Conservation (phyloP, 2,329 filamentous ascomycete species). For the Coniochaeta sp. region DNA sequence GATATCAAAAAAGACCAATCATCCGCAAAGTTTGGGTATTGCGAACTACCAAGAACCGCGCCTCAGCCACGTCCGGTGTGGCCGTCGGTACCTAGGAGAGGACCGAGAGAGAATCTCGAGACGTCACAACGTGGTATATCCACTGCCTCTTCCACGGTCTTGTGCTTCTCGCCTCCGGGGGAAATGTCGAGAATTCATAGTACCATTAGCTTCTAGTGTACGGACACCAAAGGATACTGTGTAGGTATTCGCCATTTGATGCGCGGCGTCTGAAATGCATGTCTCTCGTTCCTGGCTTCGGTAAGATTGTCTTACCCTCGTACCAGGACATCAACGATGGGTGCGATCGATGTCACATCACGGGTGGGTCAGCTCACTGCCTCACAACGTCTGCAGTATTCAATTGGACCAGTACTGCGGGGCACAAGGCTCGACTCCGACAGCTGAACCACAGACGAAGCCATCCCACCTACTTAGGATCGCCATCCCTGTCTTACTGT, state of each 20-base stretch:
- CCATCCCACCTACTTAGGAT: not conserved
- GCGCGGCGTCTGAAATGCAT: not conserved
- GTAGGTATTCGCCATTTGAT: not conserved
- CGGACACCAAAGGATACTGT: not conserved
- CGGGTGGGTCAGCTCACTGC: not conserved
- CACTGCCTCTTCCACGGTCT: not conserved
- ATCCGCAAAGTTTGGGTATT: not conserved
- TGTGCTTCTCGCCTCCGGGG: too few species aligned
- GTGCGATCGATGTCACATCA: not conserved
- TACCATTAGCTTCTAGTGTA: too few species aligned
- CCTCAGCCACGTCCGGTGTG: not conserved
- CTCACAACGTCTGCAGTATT: not conserved
- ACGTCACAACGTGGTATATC: not conserved
- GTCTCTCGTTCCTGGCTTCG: not conserved
- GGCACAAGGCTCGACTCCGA: not conserved
- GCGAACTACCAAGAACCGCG: not conserved
- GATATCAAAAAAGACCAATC: not conserved
- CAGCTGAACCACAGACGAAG: not conserved
- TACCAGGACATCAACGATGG: not conserved
- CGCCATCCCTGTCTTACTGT: not conserved
- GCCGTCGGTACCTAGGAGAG: not conserved
- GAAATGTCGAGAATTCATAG: too few species aligned
- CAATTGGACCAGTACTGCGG: not conserved
- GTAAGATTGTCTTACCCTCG: not conserved
- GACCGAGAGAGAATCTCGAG: not conserved